Base-by-base conservation (phyloP, 768 basidiomycete genomes). In the Tulasnella sp. region DNA sequence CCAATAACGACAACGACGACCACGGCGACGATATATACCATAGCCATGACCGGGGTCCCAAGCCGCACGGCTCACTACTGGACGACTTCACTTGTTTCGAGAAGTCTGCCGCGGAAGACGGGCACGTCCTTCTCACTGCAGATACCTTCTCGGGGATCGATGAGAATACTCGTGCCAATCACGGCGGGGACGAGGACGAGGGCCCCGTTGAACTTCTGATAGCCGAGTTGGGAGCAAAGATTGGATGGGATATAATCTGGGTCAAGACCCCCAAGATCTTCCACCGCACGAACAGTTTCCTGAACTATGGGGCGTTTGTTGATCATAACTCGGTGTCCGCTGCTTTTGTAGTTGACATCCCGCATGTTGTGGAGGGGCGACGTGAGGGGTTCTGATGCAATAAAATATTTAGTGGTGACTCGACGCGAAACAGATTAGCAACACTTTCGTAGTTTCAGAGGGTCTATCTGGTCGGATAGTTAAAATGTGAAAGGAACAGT, bases 201-300 rank as follows among this genome's bases (percentile, higher is more conserved):
- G 15, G 38, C 10, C 38, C 41, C 15, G 25, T 42, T 12, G 22
- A 27, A 0, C 8, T 24, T 5, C n/a, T 55, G 11, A 12, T 8
- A 10, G 42, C 42, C 22, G n/a, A 19, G 34, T 17, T 43, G 1
- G 38, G 25, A 12, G 54, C 54, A 3, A 41, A 34, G 15, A 25
- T 55, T 9, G 54, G n/a, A 5, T 55, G 3, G 5, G 54, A 56
- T 27, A 19, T 56, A 24, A 56, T 56, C 19, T 56, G 54, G 54
- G 43, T 46, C 3, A 56, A 46, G 44, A 38, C 41, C 4, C 54
- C 54, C 4, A 24, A 22, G 38, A 24, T n/a, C 8, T 56, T 41
- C 22, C 15, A 38, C 8, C 21, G 22, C 24, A 41, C 54, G 11
- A 55, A 43, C 43, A 25, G 15, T n/a, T 55, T 41, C 24, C 8